Evolutionary conservation across 2,329 filamentous ascomycete species (phyloP), one percentile per base, ranked within the genome.

Genomic region (Diaporthe caulivora): DNA sequence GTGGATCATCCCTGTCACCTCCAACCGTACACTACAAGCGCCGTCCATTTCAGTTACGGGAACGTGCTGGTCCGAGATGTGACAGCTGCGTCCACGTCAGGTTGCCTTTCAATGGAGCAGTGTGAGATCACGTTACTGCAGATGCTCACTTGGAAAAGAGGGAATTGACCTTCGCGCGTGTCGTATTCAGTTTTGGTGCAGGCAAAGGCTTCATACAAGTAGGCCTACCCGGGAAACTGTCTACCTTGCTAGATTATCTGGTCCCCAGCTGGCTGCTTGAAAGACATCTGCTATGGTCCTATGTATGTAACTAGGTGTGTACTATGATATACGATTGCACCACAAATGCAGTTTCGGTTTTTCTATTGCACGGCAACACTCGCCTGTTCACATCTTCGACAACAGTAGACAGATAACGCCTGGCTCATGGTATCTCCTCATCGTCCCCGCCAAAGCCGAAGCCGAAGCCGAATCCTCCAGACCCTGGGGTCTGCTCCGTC

Each of bases 401-500:
- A 18, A 6, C 2, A 37, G 18, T 21, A 51, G 62, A 15, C 21
- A 40, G 7, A n/a, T 11, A 21, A 37, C 53, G 7, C n/a, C 47
- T 53, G 24, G 29, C 24, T 74, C 51, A 75, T 3, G 72, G 72
- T 72, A 74, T 70, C 40, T 86, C 85, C 34, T 87, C 85, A 49
- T 86, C 83, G 24, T 83, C 85, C 51, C 79, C 81, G 31, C 86
- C 87, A 79, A 90, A 90, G 0, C 87, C 87, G 80, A 91, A 91
- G 0, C 87, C 86, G 78, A 91, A 91, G 76, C 87, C 89, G 75
- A 90, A 89, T 64, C 80, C 77, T 21, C 76, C 77, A 53, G 74
- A 58, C 11, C 73, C 72, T 10, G 76, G 74, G 42, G 77, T 77
- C 53, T 76, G 79, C 13, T 72, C 77, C 17, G 86, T 86, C 2